Conservation (phyloP, 2,329 filamentous ascomycete genomes). For the Beauveria asiatica region DNA sequence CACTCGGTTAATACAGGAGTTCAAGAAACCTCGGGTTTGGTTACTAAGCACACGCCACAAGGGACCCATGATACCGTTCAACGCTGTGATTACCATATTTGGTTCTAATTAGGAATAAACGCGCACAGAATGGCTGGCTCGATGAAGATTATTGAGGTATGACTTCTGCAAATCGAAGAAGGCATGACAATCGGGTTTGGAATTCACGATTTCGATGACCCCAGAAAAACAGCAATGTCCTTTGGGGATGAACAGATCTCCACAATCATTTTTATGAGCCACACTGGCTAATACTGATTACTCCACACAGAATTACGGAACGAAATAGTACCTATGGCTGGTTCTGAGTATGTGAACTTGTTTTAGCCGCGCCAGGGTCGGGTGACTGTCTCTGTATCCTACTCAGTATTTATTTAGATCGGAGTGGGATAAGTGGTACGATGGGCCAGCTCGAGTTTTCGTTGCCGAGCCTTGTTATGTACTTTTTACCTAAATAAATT, state of each 20-base stretch:
- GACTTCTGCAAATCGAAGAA: neutral
- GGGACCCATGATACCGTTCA: too few species aligned
- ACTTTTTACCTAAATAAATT: conserved; percentile 9
- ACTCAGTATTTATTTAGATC: neutral
- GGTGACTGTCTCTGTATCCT: neutral
- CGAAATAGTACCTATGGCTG: neutral
- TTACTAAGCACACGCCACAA: neutral
- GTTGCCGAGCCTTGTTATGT: conserved; percentile 8
- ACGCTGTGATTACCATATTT: too few species aligned
- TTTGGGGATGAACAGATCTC: too few species aligned
- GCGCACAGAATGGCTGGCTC: too few species aligned
- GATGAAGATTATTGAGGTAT: neutral
- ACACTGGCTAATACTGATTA: neutral
- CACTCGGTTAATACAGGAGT: conserved; percentile 59
- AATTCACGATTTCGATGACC: neutral
- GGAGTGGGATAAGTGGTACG: neutral
- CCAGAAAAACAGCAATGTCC: too few species aligned
- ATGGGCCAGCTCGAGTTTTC: neutral
- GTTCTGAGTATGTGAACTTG: neutral
- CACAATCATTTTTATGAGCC: conserved; percentile 1
- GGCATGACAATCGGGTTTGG: neutral
- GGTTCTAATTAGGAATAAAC: too few species aligned
- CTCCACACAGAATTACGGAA: too few species aligned
- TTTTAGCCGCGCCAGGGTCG: neutral
- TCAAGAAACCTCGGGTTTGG: neutral